Evolutionary conservation across 495 filamentous ascomycete species (phyloP).

Genomic region (Tuber indicum): DNA sequence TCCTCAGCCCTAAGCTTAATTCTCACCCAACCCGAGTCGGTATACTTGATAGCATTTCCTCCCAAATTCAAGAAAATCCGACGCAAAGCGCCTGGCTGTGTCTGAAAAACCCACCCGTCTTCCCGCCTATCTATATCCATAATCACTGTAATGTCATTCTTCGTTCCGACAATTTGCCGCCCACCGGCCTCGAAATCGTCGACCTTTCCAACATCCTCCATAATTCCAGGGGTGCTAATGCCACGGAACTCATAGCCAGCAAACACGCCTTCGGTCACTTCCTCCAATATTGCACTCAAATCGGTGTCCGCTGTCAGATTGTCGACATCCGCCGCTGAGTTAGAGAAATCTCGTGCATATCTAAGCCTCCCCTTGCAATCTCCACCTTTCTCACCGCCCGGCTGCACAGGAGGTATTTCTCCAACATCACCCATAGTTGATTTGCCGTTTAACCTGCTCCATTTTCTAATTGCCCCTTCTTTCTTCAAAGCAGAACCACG

Average conservation of each 20-base stretch:
- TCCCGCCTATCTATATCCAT: slow-evolving; percentile 55
- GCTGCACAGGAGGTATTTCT: background rate
- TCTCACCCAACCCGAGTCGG: slow-evolving; percentile 58
- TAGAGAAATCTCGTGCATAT: background rate
- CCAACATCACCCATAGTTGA: slow-evolving; percentile 7
- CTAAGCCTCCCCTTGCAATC: slow-evolving; percentile 15
- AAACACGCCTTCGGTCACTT: slow-evolving; percentile 56
- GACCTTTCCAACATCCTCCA: slow-evolving; percentile 35
- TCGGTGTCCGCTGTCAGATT: slow-evolving; percentile 44
- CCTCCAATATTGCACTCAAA: slow-evolving; percentile 52
- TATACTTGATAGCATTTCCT: slow-evolving; percentile 79
- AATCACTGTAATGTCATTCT: slow-evolving; percentile 51
- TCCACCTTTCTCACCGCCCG: slow-evolving; percentile 11
- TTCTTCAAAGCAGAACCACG: slow-evolving; percentile 20
- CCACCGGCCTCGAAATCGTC: slow-evolving; percentile 12
- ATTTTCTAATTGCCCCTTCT: slow-evolving; percentile 25
- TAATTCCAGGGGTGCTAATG: slow-evolving; percentile 33
- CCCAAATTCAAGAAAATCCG: slow-evolving; percentile 76
- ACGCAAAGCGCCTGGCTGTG: slow-evolving; percentile 65
- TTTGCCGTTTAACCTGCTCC: slow-evolving; percentile 12
- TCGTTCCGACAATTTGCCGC: slow-evolving; percentile 21
- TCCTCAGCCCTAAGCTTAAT: slow-evolving; percentile 52
- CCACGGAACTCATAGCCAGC: slow-evolving; percentile 48
- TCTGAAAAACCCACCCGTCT: slow-evolving; percentile 56
- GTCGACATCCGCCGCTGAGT: slow-evolving; percentile 25